phyloP scores from a whole-genome alignment of 2,329 filamentous ascomycete genomes.

The Xylaria sp. region DNA sequence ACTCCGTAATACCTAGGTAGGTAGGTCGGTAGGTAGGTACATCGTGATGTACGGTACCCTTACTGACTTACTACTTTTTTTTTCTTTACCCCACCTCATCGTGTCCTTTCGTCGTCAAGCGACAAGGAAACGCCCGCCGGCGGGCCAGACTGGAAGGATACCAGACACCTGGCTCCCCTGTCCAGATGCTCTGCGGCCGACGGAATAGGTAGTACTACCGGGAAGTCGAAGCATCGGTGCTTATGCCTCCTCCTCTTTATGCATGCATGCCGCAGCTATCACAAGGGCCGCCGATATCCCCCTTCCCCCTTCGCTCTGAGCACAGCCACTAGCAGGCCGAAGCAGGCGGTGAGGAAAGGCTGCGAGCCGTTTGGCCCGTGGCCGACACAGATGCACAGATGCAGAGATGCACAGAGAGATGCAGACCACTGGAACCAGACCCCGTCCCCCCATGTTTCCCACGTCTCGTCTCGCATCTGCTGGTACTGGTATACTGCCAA shows the following conservation, averaged over 20 bases:
- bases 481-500: neutral
- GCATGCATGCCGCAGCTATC: conserved; percentile 49
- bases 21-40: neutral
- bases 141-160: conserved; percentile 21
- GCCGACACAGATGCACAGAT: conserved; percentile 39
- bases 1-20: neutral
- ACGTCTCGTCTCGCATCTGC: conserved; percentile 7
- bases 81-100: conserved; percentile 33
- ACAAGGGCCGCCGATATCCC: conserved; percentile 39
- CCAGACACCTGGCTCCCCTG: conserved; percentile 31
- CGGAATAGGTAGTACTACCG: conserved; percentile 35
- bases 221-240: conserved; percentile 35
- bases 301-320: conserved; percentile 21
- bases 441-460: conserved; percentile 31
- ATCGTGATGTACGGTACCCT: conserved; percentile 9
- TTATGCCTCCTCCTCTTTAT: conserved; percentile 38
- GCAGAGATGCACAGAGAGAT: neutral
- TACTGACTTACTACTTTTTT: conserved; percentile 8
- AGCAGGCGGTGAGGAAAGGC: conserved; percentile 51
- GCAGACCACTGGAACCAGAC: conserved; percentile 47
- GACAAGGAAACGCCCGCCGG: conserved; percentile 20
- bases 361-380: conserved; percentile 52
- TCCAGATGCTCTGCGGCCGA: conserved; percentile 16
- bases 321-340: conserved; percentile 44
- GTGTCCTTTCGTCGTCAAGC: conserved; percentile 15